Base-by-base conservation (phyloP, 2,329 filamentous ascomycete species). In the Fonsecaea pedrosoi region DNA sequence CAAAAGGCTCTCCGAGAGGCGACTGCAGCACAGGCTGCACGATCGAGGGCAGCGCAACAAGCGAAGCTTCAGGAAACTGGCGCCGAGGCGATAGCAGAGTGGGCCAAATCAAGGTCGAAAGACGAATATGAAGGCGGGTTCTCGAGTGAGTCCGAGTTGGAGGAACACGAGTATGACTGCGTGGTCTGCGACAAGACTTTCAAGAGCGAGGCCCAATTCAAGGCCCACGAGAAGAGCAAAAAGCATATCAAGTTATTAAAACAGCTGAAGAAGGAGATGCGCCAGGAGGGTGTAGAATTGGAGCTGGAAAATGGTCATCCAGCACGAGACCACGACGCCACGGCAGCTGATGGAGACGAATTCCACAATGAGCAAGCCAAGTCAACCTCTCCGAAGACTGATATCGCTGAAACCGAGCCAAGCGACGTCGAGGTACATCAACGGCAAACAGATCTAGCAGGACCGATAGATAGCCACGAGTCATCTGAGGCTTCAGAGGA, bases 141-240 rank as follows among this genome's bases (percentile, higher is more conserved):
- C 77, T 78, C 73, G 77, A 85, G 69, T 62, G 80, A 83, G 64
- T 75, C 76, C 2, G 83, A 83, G 62, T 74, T 77, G 38, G 81
- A 84, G 50, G 80, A 85, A 60, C 84, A 88, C 65, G 81, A 84
- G 50, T 87, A 84, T 67, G 87, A 89, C 71, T 90, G 87, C 70
- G 84, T 89, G 38, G 86, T 85, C 6, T 90, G 87, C 74, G 80
- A 83, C 68, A 90, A 90, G 77, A 83, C 75, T 0, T 95, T 94
- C 78, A 91, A 97, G 79, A 98, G 94, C 74, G 91, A 96, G 76
- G 93, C 92, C 71, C 94, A 98, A 75, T 93, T 91, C 68, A 89
- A 96, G 74, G 90, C 91, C 2, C 95, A 99, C 74, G 94, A 97
- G 80, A 92, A 90, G 80, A 98, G 94, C 83, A 99, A 97, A 78